Base-by-base conservation (phyloP, 495 filamentous ascomycete genomes). In the Chlorociboria aeruginascens region DNA sequence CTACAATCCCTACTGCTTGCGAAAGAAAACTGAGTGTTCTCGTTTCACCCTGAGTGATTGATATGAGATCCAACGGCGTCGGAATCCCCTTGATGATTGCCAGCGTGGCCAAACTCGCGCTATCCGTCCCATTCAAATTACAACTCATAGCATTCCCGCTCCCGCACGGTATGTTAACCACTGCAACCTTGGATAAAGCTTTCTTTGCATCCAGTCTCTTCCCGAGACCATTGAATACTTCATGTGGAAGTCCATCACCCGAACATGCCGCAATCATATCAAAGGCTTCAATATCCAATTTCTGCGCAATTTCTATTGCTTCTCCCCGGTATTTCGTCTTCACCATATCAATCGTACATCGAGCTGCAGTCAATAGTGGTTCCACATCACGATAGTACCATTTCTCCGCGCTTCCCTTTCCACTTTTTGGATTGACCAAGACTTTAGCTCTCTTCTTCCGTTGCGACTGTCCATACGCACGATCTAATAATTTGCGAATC, bases 101-200 rank as follows among this genome's bases (percentile, higher is more conserved):
- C 51, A 98, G 61, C 8, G 90, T 83, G 3, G 88, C 86, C 42
- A 87, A 59, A 43, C 79, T 83, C 9, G 83, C 75, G 52, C 78
- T 83, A 32, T 80, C 76, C 1, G 86, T 92, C 2, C 90, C 92
- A 44, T 83, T 85, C 32, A 93, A 66, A 55, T 95, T 96, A 70
- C 82, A 85, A 39, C 82, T 83, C 85, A 97, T 83, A 20, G 87
- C 90, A 61, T 98, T 98, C 3, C 90, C 92, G 39, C 84, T 86
- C 7, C 92, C 92, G 59, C 90, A 92, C 8, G 92, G 92, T 8
- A 98, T 70, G 57, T 94, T 79, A n/a, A 82, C 79, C 8, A 98
- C 78, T 8, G 92, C 87, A n/a, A 95, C 62, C 55, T 83, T 84
- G 4, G 68, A 66, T 52, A 98, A 62, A 0, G 89, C 92, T 40